Evolutionary conservation across 2,329 filamentous ascomycete species (phyloP).

Genomic region (Lecanicillium sp.): DNA sequence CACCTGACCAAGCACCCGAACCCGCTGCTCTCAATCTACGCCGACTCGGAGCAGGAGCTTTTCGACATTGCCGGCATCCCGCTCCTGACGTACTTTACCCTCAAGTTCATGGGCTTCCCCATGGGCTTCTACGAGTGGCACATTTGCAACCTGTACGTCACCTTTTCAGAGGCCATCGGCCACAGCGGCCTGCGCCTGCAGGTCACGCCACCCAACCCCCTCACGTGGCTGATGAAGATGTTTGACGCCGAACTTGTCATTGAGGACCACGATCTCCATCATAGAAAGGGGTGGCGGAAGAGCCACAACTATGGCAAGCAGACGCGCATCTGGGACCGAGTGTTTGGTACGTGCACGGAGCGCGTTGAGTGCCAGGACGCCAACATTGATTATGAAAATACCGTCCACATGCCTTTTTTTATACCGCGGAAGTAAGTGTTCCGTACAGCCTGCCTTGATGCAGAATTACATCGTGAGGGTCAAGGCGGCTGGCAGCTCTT

Average conservation of each 20-base stretch:
- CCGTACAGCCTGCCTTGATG: too few species aligned
- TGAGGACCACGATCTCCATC: conserved; percentile 23
- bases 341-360: conserved; percentile 25
- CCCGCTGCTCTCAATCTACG: conserved; percentile 29
- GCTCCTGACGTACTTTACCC: conserved; percentile 24
- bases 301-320: conserved; percentile 29
- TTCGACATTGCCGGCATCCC: conserved; percentile 31
- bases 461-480: too few species aligned
- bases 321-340: conserved; percentile 24
- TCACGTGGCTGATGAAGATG: conserved; percentile 23
- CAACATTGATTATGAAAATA: conserved; percentile 23
- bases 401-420: conserved; percentile 6
- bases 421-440: too few species aligned
- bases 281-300: conserved; percentile 23
- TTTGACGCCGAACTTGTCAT: conserved; percentile 27
- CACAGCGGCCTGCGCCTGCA: conserved; percentile 29
- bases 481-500: too few species aligned
- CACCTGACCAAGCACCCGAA: conserved; percentile 35
- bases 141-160: conserved; percentile 32
- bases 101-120: conserved; percentile 24
- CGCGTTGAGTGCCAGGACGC: conserved; percentile 23
- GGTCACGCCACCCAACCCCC: conserved; percentile 20
- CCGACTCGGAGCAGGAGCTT: conserved; percentile 30
- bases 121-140: conserved; percentile 38
- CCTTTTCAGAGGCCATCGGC: conserved; percentile 27